Base-by-base conservation (phyloP, 257 asterid species). In the Nicotiana benthamiana region DNA sequence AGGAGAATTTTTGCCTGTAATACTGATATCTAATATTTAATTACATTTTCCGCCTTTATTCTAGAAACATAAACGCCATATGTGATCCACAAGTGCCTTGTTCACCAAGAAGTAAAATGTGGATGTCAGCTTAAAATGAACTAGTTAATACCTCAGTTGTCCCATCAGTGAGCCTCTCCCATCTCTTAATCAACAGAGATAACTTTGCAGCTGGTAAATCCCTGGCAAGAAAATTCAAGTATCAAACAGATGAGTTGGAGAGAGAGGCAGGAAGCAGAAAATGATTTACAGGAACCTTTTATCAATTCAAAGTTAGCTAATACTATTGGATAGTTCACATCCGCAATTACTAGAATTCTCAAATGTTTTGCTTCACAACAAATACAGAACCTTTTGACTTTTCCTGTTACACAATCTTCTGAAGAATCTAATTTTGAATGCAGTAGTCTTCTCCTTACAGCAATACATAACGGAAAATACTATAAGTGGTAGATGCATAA, bases 161-260 rank as follows among this genome's bases (percentile, higher is more conserved):
- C 82, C 89, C 94, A 68, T 81, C 79, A 53, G 92, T 88, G 81
- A 82, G 91, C 72, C 85, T 81, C 85, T 87, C 97, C 97, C 99
- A 95, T 83, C 85, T 88, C 60, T 81, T 82, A 80, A 95, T 93
- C 90, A 95, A 84, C 84, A 84, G 86, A 83, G 80, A 43, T 80
- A 95, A 83, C 85, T 89, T 94, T 61, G 20, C 82, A 82, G 88
- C 80, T 68, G 94, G 83, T 80, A 95, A 83, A 89, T 89, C 91
- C 95, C 99, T 95, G 84, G 70, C 74, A 78, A 60, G 32, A 78
- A 78, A 36, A 78, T 17, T 62, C 74, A 32, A 59, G 56, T 34
- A 60, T 78, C 57, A 57, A 74, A 51, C 62, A 48, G 54, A 48
- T 74, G 79, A 36, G 51, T 74, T 60, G 79, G 17, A 60, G 26